A percentile compares a stretch with the other conserved stretches of the same genome.
Conservation (phyloP, 2,329 filamentous ascomycete genomes). For the Chaetomiaceae sp. region DNA sequence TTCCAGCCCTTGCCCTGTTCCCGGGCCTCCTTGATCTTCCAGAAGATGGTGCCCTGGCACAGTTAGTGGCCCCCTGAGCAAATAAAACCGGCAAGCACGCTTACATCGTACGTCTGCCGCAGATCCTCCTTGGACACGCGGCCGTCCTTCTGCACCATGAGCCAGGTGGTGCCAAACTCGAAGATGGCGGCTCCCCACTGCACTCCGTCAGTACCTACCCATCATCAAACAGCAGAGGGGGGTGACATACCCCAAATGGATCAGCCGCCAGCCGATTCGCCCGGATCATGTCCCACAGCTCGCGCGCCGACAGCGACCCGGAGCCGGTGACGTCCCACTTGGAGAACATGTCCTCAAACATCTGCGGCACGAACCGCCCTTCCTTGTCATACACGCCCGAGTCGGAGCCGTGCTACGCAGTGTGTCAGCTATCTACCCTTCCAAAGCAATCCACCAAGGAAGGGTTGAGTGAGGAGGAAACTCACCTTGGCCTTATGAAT, state of each 20-base stretch:
- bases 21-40: slow-evolving; percentile 18
- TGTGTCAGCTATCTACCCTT: neutral
- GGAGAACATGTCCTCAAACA: slow-evolving; percentile 47
- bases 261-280: slow-evolving; percentile 41
- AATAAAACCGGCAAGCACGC: neutral
- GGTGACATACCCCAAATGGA: slow-evolving; percentile 39
- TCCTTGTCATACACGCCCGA: slow-evolving; percentile 44
- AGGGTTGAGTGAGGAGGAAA: too few species aligned
- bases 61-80: neutral
- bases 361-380: slow-evolving; percentile 45
- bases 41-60: slow-evolving; percentile 22
- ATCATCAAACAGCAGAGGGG: neutral
- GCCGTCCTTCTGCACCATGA: slow-evolving; percentile 53
- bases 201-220: neutral
- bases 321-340: slow-evolving; percentile 40
- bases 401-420: slow-evolving; percentile 41
- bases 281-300: slow-evolving; percentile 36
- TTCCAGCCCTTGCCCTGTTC: slow-evolving; percentile 17
- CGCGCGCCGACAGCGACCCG: slow-evolving; percentile 35
- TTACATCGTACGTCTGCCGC: slow-evolving; percentile 24
- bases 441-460: too few species aligned
- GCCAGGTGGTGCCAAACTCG: slow-evolving; percentile 44
- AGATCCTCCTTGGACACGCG: slow-evolving; percentile 53
- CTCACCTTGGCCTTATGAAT: slow-evolving; percentile 40
- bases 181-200: slow-evolving; percentile 22